Conservation (phyloP, 2,329 filamentous ascomycete genomes). For the Sporothrix phasma region DNA sequence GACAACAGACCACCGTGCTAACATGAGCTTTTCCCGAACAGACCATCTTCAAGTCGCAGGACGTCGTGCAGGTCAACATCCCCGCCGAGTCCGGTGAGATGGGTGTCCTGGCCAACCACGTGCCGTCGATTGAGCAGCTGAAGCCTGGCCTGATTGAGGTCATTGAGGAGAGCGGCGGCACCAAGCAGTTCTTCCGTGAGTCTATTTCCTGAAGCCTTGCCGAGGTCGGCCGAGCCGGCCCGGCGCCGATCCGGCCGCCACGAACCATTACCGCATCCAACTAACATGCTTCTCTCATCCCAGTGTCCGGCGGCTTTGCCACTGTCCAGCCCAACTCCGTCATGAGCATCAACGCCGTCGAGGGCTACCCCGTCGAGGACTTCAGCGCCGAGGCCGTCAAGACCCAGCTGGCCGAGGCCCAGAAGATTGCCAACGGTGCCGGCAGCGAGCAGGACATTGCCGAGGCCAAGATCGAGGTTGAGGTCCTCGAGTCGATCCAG, state of each 20-base stretch:
- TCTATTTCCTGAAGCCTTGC: slow-evolving; percentile 22
- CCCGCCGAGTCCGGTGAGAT: slow-evolving; percentile 97
- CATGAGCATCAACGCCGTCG: slow-evolving; percentile 96
- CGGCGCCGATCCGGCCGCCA: too few relatives aligned
- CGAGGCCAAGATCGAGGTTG: slow-evolving; percentile 97
- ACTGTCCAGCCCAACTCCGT: slow-evolving; percentile 90
- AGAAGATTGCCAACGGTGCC: slow-evolving; percentile 83
- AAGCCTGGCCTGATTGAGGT: slow-evolving; percentile 94
- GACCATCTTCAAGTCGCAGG: slow-evolving; percentile 60
- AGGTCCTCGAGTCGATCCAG: slow-evolving; percentile 82
- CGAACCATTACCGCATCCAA: background rate
- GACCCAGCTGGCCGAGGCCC: slow-evolving; percentile 84
- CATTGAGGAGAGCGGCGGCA: slow-evolving; percentile 77
- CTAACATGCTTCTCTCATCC: background rate
- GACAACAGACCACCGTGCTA: background rate
- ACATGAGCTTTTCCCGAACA: background rate
- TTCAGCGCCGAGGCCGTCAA: slow-evolving; percentile 88
- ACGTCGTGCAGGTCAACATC: slow-evolving; percentile 93
- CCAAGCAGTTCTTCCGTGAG: slow-evolving; percentile 98
- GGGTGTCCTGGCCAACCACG: slow-evolving; percentile 98
- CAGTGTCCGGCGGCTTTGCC: slow-evolving; percentile 94
- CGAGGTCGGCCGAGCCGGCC: background rate
- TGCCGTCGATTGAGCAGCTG: slow-evolving; percentile 96
- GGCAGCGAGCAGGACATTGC: slow-evolving; percentile 96
- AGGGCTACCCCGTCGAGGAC: slow-evolving; percentile 89